Percentiles rank a stretch among this genome's conserved stretches.
Evolutionary conservation across 768 basidiomycete genomes (phyloP).

Genomic region (Suillus weaverae): DNA sequence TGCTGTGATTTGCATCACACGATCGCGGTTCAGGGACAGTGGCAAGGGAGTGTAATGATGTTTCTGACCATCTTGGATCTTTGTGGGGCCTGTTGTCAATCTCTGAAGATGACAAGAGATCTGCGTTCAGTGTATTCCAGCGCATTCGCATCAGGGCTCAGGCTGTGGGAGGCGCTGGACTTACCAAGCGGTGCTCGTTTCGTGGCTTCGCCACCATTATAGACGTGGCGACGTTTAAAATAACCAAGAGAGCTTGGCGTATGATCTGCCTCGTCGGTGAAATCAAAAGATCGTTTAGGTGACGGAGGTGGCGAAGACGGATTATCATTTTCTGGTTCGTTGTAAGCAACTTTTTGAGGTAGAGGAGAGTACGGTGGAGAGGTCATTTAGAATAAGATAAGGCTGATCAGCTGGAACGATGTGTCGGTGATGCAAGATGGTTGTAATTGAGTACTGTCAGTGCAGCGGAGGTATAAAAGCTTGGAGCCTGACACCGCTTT

Average conservation of each 20-base stretch:
- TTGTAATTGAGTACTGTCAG: background rate
- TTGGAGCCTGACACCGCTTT: background rate
- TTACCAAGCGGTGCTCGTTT: conserved; percentile 28
- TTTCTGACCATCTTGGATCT: conserved; percentile 7
- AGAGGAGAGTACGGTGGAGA: background rate
- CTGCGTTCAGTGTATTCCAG: conserved; percentile 17
- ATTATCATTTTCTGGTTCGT: conserved; percentile 14
- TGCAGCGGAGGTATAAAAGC: background rate
- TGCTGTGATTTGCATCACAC: conserved; percentile 14
- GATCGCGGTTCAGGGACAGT: conserved; percentile 16
- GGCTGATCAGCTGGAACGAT: background rate
- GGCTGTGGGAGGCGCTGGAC: conserved; percentile 11
- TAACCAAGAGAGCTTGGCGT: conserved; percentile 9
- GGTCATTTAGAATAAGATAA: background rate
- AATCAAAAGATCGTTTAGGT: conserved; percentile 23
- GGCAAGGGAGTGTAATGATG: conserved; percentile 13
- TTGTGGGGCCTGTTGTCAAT: conserved; percentile 19
- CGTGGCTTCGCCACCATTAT: conserved; percentile 5
- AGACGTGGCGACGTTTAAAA: conserved; percentile 24
- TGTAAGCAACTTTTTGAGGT: background rate
- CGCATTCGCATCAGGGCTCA: background rate
- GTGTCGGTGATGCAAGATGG: background rate
- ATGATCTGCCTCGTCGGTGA: conserved; percentile 17
- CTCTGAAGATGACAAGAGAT: conserved; percentile 27
- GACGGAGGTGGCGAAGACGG: conserved; percentile 15